Evolutionary conservation across 2,329 filamentous ascomycete genomes (phyloP), one percentile per base, ranked within the genome.

Genomic region (Fusarium chaquense): DNA sequence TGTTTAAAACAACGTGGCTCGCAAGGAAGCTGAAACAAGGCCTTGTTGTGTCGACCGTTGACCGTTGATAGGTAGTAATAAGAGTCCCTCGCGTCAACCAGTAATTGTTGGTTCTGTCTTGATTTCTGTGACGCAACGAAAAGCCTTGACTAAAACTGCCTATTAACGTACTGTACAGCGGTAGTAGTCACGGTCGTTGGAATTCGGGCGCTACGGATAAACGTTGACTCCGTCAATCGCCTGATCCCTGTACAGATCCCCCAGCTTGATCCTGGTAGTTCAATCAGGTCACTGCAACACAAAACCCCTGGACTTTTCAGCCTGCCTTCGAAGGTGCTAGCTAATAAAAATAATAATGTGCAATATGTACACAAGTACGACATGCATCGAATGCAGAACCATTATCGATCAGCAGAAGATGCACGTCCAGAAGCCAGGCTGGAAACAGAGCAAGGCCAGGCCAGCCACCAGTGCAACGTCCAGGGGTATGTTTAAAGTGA

Each of bases 81-180:
- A 49, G 33, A 49, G 47, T 50, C 30, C 46, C 51, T 45, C 26
- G 46, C 40, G 55, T 46, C 43, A 46, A n/a, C 47, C 33, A 51
- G 47, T 38, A 26, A 20, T n/a, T 41, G 47, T 43, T 57, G 35
- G 57, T 40, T 56, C 24, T 49, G 33, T 46, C 51, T 47, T 35
- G 45, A 57, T 62, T 64, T 69, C 62, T 64, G 72, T 73, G 69
- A 74, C 71, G 71, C 72, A 75, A 69, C 69, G 38, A 47, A 47
- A 50, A 51, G 32, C 20, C 58, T 60, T 62, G 62, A 53, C 58
- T 54, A 51, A 38, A 26, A 26, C 24, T 20, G 20, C 20, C 20
- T 20, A 20, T 20, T 20, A 20, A 20, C 20, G 20, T 20, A 20
- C 20, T 20, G 20, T 20, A 20, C 20, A 20, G 20, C 20, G 20